These are phyloP conservation scores for Emmonsiellopsis sp. DNA, from an alignment of 2,329 filamentous ascomycete species.

Conservation along the genomic window DNA sequence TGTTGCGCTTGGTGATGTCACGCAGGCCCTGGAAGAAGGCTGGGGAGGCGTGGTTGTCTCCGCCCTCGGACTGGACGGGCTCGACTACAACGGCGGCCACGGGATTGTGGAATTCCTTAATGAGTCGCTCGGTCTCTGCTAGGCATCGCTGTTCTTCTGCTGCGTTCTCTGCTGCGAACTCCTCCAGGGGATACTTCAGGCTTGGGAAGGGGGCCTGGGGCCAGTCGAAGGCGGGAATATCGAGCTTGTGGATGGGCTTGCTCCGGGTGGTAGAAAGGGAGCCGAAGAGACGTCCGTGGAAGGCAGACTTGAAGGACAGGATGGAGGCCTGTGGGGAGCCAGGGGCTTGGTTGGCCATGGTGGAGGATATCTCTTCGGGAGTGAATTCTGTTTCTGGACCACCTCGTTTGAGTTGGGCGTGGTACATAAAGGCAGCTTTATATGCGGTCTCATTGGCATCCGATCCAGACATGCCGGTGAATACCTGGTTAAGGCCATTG, in stretches of 20 bases:
- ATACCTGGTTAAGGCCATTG: constrained; percentile 76
- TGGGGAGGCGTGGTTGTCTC: constrained; percentile 86
- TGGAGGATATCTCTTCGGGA: constrained; percentile 60
- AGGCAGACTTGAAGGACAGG: constrained; percentile 77
- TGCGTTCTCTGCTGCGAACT: constrained; percentile 72
- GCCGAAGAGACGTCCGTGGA: constrained; percentile 87
- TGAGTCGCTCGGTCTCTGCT: constrained; percentile 72
- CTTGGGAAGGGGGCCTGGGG: constrained; percentile 78
- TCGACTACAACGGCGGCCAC: constrained; percentile 78
- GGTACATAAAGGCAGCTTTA: constrained; percentile 94
- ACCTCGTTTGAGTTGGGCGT: constrained; percentile 70
- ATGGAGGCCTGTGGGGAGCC: constrained; percentile 75
- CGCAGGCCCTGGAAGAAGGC: constrained; percentile 80
- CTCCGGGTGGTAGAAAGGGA: constrained; percentile 80
- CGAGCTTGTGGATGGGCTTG: constrained; percentile 90
- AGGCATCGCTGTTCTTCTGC: constrained; percentile 71
- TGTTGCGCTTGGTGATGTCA: constrained; percentile 56
- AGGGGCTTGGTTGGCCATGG: constrained; percentile 74
- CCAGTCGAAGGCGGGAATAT: constrained; percentile 94
- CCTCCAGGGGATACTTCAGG: constrained; percentile 78
- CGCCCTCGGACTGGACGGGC: constrained; percentile 87
- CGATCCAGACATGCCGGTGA: constrained; percentile 80
- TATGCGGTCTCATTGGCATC: constrained; percentile 92
- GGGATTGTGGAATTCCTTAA: constrained; percentile 68
- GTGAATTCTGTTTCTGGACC: constrained; percentile 71